A percentile compares a stretch with the other conserved stretches of the same genome.
Evolutionary conservation across 1,284 basidiomycete genomes (phyloP).

Genomic region (Ganoderma multipileum): DNA sequence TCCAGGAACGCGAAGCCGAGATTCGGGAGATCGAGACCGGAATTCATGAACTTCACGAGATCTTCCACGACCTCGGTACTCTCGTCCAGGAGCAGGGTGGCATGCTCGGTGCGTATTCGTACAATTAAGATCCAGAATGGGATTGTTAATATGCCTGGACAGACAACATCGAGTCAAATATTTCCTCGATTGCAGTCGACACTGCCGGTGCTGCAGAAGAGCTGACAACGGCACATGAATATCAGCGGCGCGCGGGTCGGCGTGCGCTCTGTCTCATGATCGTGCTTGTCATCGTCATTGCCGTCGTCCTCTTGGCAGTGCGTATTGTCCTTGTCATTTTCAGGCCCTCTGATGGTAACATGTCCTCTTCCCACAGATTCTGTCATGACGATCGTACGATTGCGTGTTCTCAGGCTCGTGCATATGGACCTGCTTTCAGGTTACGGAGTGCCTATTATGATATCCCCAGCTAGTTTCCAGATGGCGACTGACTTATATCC

Average conservation of each 20-base stretch:
- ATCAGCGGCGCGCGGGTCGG: constrained; percentile 93
- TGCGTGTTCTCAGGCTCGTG: neutral
- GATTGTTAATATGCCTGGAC: constrained; percentile 11
- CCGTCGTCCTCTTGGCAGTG: constrained; percentile 93
- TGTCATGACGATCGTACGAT: constrained; percentile 32
- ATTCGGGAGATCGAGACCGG: constrained; percentile 98
- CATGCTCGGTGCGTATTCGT: constrained; percentile 82
- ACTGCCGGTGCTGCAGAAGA: constrained; percentile 89
- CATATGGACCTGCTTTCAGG: constrained; percentile 8
- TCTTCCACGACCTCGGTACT: constrained; percentile 96
- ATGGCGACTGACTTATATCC: constrained; percentile 8
- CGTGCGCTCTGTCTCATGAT: constrained; percentile 91
- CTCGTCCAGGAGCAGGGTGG: constrained; percentile 95
- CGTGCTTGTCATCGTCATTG: constrained; percentile 86
- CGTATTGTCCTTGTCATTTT: constrained; percentile 47
- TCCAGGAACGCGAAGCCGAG: constrained; percentile 94
- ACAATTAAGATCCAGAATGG: neutral
- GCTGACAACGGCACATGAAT: constrained; percentile 89
- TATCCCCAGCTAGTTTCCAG: constrained; percentile 1
- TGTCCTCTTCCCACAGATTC: constrained; percentile 28
- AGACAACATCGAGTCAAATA: constrained; percentile 98
- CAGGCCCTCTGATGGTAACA: constrained; percentile 35
- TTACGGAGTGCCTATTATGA: constrained; percentile 14
- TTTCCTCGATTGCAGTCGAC: constrained; percentile 86
- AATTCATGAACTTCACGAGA: constrained; percentile 96